Conservation (phyloP, 768 basidiomycete species). For the Russula sp. region DNA sequence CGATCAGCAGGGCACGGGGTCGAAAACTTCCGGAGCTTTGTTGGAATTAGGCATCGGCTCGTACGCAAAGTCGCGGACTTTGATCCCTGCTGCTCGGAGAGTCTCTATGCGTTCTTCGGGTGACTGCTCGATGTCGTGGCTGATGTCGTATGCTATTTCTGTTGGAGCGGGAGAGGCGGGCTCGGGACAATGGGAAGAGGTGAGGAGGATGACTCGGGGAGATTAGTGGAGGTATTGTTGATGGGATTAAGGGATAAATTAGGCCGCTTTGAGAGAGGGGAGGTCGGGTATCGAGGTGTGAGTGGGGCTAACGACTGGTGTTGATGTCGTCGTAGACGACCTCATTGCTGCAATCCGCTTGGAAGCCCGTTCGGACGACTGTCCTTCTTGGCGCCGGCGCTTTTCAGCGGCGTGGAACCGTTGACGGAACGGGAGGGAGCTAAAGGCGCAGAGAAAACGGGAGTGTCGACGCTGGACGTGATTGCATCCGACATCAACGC, state of each 20-base stretch:
- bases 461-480: background rate
- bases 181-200: background rate
- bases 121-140: conserved; percentile 16
- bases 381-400: conserved; percentile 7
- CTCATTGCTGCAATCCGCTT: background rate
- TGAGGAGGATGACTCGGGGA: background rate
- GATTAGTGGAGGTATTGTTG: background rate
- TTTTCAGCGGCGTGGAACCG: conserved; percentile 6
- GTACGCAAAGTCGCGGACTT: conserved; percentile 38
- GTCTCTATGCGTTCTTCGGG: conserved; percentile 12
- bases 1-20: conserved; percentile 32
- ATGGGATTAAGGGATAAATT: conserved; percentile 7
- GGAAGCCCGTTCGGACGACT: background rate
- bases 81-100: conserved; percentile 33
- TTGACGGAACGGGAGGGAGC: background rate
- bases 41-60: conserved; percentile 23
- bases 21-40: conserved; percentile 33
- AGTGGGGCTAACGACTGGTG: background rate
- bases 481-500: conserved; percentile 13
- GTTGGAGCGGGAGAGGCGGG: conserved; percentile 35
- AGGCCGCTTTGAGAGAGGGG: background rate
- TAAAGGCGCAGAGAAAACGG: background rate
- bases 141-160: conserved; percentile 32
- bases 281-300: background rate
- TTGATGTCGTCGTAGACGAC: background rate